A percentile compares a stretch with the other conserved stretches of the same genome.
phyloP scores from a whole-genome alignment of 768 basidiomycete species.

The Calocybe gangraenosa region DNA sequence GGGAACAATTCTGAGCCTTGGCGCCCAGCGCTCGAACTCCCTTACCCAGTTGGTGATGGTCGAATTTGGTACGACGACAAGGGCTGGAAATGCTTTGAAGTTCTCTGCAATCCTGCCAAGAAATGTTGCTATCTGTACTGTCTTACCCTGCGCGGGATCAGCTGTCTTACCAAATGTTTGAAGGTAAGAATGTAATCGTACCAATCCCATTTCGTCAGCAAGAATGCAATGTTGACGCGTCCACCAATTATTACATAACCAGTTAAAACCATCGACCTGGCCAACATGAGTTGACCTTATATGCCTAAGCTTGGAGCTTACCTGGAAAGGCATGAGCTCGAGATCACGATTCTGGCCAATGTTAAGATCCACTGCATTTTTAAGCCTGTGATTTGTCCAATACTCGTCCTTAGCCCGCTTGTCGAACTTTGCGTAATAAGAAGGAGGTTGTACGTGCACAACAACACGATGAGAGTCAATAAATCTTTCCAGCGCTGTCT shows the following conservation, averaged over 20 bases:
- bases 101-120: conserved; percentile 59
- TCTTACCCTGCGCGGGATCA: conserved; percentile 62
- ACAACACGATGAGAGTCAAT: conserved; percentile 56
- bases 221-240: conserved; percentile 80
- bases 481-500: conserved; percentile 63
- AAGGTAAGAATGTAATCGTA: conserved; percentile 22
- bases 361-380: conserved; percentile 50
- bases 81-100: conserved; percentile 66
- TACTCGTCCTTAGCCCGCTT: conserved; percentile 55
- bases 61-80: conserved; percentile 95
- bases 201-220: conserved; percentile 97
- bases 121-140: conserved; percentile 87
- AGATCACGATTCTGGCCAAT: conserved; percentile 63
- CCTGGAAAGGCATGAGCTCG: conserved; percentile 87
- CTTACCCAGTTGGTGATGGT: conserved; percentile 95
- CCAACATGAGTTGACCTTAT: conserved; percentile 1
- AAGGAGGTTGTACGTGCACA: conserved; percentile 46
- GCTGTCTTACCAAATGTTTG: background rate
- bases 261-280: conserved; percentile 77
- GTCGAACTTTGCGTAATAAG: conserved; percentile 41
- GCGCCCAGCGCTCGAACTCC: conserved; percentile 88
- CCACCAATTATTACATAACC: conserved; percentile 89
- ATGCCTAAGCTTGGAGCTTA: conserved; percentile 22
- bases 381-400: conserved; percentile 39
- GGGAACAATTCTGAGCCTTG: conserved; percentile 71